phyloP scores from a whole-genome alignment of 2,329 filamentous ascomycete species.

The Emmonsiellopsis sp. region DNA sequence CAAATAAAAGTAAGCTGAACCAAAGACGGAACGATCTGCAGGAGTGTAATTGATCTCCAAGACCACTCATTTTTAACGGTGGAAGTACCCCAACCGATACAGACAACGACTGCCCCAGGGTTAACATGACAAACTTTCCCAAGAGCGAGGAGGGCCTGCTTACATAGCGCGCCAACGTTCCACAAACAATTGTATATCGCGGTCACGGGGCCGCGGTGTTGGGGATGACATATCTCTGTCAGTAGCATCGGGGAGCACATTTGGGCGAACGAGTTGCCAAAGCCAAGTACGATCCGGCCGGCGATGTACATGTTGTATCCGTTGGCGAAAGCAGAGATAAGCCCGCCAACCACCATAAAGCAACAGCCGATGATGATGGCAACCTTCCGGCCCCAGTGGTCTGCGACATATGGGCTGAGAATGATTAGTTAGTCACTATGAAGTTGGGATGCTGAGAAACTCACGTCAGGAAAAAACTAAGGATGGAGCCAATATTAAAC shows the following conservation, averaged over 20 bases:
- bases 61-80: slow-evolving; percentile 52
- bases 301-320: slow-evolving; percentile 42
- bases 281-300: slow-evolving; percentile 55
- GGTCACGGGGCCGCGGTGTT: slow-evolving; percentile 57
- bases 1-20: slow-evolving; percentile 54
- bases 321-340: not conserved
- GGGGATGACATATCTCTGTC: slow-evolving; percentile 58
- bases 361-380: slow-evolving; percentile 35
- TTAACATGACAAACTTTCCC: not conserved
- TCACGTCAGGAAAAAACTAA: slow-evolving; percentile 29
- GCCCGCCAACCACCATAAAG: slow-evolving; percentile 37
- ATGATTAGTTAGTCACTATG: not conserved
- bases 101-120: not conserved
- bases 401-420: not conserved
- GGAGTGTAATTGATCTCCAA: slow-evolving; percentile 56
- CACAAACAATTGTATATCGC: slow-evolving; percentile 60
- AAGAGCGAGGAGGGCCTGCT: not conserved
- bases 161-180: slow-evolving; percentile 46
- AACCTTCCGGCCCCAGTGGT: slow-evolving; percentile 14
- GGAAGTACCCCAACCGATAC: slow-evolving; percentile 31
- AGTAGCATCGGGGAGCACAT: slow-evolving; percentile 56
- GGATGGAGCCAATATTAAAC: slow-evolving; percentile 29
- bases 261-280: slow-evolving; percentile 57
- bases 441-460: not conserved
- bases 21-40: slow-evolving; percentile 53